Evolutionary conservation across 768 basidiomycete genomes (phyloP), one percentile per base, ranked within the genome.

Genomic region (Rhizopogon rudus): DNA sequence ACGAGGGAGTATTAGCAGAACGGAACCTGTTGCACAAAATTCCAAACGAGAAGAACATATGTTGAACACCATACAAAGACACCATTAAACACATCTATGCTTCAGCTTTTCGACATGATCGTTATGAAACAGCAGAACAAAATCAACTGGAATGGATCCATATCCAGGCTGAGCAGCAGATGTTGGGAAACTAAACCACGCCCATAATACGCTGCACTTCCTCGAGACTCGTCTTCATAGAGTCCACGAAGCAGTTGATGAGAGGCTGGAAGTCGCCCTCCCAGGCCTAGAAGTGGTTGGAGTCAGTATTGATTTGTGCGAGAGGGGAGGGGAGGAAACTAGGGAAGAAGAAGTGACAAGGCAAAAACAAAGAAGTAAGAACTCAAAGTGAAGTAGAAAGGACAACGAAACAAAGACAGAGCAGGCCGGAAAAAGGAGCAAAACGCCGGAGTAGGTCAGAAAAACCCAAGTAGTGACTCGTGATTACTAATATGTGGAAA

Each of bases 181-280:
- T 48, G 16, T 7, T 2, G 13, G 8, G 5, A 48, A 17, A 35
- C 35, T 16, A 48, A 35, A 4, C 33, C 20, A 7, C 46, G 2
- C 17, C 49, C 67, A 69, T 71, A 51, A 69, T 67, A 6, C 60
- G 64, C 10, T 71, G 67, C 9, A 69, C 64, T 1, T 69, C 68
- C 20, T 50, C 57, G 33, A 69, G 44, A 3, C 69, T 64, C 12
- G 44, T 17, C 12, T 60, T 62, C 55, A 64, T 59, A 22, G 63
- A 61, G 25, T 71, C 61, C 3, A 69, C 69, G 35, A 69, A 56
- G 37, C 69, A 69, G 39, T 65, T 64, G 43, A 69, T 69, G 59
- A 69, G 43, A 22, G 68, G 68, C 17, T 67, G 65, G 37, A 70
- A 69, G 28, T 69, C 64, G 6, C 68, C 68, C n/a, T 71, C 69